Conservation (phyloP, 768 basidiomycete species). For the Boletus pseudo-olivaceus region DNA sequence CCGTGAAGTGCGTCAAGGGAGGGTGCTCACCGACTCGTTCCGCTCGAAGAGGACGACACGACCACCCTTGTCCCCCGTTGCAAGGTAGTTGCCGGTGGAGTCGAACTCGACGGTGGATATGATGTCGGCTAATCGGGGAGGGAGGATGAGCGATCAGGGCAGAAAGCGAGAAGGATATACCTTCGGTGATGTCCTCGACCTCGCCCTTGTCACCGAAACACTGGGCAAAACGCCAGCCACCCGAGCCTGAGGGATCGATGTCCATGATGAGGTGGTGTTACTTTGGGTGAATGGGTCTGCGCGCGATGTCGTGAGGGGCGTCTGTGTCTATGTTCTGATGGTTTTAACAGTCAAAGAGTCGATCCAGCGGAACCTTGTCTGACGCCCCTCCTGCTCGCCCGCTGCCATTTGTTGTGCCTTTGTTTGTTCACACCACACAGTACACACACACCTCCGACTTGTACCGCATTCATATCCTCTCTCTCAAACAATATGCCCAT, state of each 20-base stretch:
- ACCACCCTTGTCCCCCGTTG: conserved; percentile 99
- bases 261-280: conserved; percentile 52
- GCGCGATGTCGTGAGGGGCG: conserved; percentile 8
- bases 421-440: conserved; percentile 26
- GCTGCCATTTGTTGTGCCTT: conserved; percentile 30
- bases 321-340: conserved; percentile 10
- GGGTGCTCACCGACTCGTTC: conserved; percentile 80
- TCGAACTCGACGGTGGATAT: conserved; percentile 99
- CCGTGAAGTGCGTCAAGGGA: conserved; percentile 6
- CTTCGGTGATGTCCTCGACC: conserved; percentile 99
- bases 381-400: conserved; percentile 16
- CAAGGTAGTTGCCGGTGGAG: conserved; percentile 98
- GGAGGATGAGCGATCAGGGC: conserved; percentile 14
- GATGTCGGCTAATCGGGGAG: conserved; percentile 81
- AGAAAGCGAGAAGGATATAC: conserved; percentile 40
- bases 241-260: conserved; percentile 77
- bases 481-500: conserved; percentile 60
- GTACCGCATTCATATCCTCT: conserved; percentile 23
- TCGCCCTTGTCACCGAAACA: conserved; percentile 99
- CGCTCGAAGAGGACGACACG: conserved; percentile 98
- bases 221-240: conserved; percentile 98
- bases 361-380: conserved; percentile 14
- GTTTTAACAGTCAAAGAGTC: conserved; percentile 13
- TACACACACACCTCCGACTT: conserved; percentile 21
- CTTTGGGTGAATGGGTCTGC: conserved; percentile 2